Percentiles rank a stretch among this genome's conserved stretches.
Evolutionary conservation across 2,329 filamentous ascomycete genomes (phyloP).

Genomic region (Calonectria naviculata): DNA sequence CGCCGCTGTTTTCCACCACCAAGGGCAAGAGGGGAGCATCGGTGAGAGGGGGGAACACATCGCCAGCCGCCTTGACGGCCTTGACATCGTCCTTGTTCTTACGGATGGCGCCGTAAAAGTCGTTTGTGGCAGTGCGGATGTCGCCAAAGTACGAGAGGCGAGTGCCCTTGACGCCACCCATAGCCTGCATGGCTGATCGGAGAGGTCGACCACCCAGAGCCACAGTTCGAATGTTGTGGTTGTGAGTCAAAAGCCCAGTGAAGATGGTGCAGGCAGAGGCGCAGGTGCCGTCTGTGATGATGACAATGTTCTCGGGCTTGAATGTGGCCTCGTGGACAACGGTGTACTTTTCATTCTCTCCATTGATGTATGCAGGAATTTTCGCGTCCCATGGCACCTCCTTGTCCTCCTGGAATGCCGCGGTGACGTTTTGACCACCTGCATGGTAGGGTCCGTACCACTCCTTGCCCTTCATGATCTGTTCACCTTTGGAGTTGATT

Average conservation of each 20-base stretch:
- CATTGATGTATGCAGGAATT: slow-evolving; percentile 31
- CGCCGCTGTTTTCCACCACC: slow-evolving; percentile 36
- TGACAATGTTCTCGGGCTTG: slow-evolving; percentile 38
- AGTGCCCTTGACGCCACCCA: slow-evolving; percentile 74
- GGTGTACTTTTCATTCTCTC: slow-evolving; percentile 26
- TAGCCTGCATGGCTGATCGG: slow-evolving; percentile 66
- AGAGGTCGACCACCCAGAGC: slow-evolving; percentile 71
- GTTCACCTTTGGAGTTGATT: slow-evolving; percentile 15
- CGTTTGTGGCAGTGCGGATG: slow-evolving; percentile 13
- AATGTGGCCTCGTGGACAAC: slow-evolving; percentile 30
- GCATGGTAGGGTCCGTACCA: slow-evolving; percentile 38
- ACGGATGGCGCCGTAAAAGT: slow-evolving; percentile 23
- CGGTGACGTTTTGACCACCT: slow-evolving; percentile 34
- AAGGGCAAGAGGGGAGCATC: slow-evolving; percentile 47
- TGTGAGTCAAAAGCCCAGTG: slow-evolving; percentile 47
- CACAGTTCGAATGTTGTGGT: slow-evolving; percentile 47
- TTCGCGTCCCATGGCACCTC: slow-evolving; percentile 19
- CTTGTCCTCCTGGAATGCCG: slow-evolving; percentile 30
- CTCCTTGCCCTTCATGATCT: slow-evolving; percentile 31
- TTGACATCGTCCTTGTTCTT: slow-evolving; percentile 17
- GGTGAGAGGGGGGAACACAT: slow-evolving; percentile 24
- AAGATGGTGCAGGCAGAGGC: slow-evolving; percentile 38
- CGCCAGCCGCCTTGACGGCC: slow-evolving; percentile 19
- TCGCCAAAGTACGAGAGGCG: slow-evolving; percentile 32
- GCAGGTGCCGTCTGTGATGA: slow-evolving; percentile 37